These are phyloP conservation scores for Tricholoma hemisulphureum DNA, from an alignment of 768 basidiomycete genomes.

Conservation along the genomic window DNA sequence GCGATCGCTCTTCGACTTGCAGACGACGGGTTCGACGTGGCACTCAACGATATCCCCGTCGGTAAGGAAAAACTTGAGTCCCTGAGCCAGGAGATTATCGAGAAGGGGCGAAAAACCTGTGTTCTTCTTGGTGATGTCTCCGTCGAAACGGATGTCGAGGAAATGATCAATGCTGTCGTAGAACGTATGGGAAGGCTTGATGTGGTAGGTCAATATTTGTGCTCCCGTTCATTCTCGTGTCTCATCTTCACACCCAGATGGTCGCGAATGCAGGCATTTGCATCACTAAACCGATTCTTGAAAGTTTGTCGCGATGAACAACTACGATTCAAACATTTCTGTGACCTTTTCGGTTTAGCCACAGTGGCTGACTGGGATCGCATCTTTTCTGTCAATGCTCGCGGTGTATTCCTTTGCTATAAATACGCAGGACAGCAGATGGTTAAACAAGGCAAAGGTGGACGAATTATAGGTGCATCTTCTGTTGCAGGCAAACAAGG, in stretches of 20 bases:
- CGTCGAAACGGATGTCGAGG: constrained; percentile 33
- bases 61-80: constrained; percentile 11
- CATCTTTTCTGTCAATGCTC: constrained; percentile 27
- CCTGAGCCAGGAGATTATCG: constrained; percentile 10
- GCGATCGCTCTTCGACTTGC: constrained; percentile 43
- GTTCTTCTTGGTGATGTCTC: constrained; percentile 31
- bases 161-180: constrained; percentile 25
- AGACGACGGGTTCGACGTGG: constrained; percentile 40
- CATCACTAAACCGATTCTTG: constrained; percentile 15
- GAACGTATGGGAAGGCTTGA: constrained; percentile 25
- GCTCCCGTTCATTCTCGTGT: not conserved
- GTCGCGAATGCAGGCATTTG: constrained; percentile 36
- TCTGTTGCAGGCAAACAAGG: constrained; percentile 35
- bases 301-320: constrained; percentile 15
- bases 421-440: constrained; percentile 33
- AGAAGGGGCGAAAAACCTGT: constrained; percentile 10
- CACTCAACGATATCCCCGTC: constrained; percentile 33
- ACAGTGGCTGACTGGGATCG: constrained; percentile 27
- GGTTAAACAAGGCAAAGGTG: constrained; percentile 35
- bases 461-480: constrained; percentile 34
- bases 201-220: constrained; percentile 22
- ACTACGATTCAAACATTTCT: not conserved
- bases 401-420: constrained; percentile 33
- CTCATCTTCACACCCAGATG: constrained; percentile 22
- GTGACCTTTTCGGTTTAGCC: constrained; percentile 7